Percentiles rank a stretch among this genome's conserved stretches.
Conservation (phyloP, 2,329 filamentous ascomycete genomes). For the Stagonosporopsis cucurbitacearum region DNA sequence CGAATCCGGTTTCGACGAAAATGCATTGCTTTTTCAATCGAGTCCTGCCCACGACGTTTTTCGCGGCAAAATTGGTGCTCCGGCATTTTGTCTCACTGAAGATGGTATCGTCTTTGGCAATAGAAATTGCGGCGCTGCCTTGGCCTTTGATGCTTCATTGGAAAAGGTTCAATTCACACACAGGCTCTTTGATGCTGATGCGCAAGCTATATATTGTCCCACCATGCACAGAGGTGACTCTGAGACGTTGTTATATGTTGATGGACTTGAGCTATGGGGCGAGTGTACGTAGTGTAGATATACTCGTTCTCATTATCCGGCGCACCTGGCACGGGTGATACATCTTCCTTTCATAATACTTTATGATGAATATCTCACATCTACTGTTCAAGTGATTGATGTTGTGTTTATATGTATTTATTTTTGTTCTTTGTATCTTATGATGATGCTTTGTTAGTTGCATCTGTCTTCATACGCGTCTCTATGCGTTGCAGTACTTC, state of each 20-base stretch:
- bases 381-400: too few species aligned
- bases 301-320: too few species aligned
- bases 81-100: not conserved
- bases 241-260: not conserved
- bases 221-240: not conserved
- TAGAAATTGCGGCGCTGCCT: not conserved
- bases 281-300: not conserved
- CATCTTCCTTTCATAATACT: too few species aligned
- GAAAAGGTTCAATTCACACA: not conserved
- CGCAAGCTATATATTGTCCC: not conserved
- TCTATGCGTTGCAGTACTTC: too few species aligned
- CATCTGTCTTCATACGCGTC: too few species aligned
- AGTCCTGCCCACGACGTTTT: constrained; percentile 3
- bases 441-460: too few species aligned
- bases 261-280: not conserved
- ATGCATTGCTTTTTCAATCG: not conserved
- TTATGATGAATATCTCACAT: too few species aligned
- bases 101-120: not conserved
- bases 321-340: too few species aligned
- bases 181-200: not conserved
- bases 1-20: not conserved
- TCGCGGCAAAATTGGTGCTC: not conserved
- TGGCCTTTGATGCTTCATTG: not conserved
- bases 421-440: too few species aligned
- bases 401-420: too few species aligned